Percentiles rank a stretch among this genome's conserved stretches.
phyloP scores from a whole-genome alignment of 345 rosid genomes.

The Chamaenerion angustifolium region DNA sequence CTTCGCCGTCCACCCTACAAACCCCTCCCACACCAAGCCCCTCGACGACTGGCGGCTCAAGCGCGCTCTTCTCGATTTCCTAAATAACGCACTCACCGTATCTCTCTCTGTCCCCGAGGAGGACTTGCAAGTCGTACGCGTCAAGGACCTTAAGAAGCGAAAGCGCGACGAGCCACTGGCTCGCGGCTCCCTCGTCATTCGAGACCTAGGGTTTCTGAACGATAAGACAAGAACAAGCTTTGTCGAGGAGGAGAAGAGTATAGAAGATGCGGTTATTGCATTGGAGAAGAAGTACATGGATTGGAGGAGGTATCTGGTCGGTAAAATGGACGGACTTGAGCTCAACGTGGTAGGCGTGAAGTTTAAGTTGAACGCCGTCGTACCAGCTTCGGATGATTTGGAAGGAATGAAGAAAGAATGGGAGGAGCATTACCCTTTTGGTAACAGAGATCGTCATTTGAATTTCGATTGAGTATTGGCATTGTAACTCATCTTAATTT shows the following conservation, averaged over 20 bases:
- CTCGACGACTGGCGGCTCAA: constrained; percentile 90
- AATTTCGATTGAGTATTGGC: neutral
- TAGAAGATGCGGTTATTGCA: constrained; percentile 26
- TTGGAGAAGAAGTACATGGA: constrained; percentile 60
- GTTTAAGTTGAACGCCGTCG: constrained; percentile 40
- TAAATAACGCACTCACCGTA: constrained; percentile 37
- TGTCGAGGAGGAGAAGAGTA: constrained; percentile 14
- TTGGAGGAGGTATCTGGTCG: constrained; percentile 56
- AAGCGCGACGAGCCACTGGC: constrained; percentile 83
- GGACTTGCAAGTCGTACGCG: constrained; percentile 46
- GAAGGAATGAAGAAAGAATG: constrained; percentile 61
- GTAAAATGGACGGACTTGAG: constrained; percentile 81
- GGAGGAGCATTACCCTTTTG: constrained; percentile 62
- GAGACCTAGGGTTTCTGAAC: constrained; percentile 67
- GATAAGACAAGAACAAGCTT: constrained; percentile 8
- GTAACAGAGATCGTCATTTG: constrained; percentile 26
- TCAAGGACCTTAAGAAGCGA: constrained; percentile 76
- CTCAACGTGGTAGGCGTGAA: constrained; percentile 64
- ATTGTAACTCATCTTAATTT: no score
- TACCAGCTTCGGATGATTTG: constrained; percentile 60
- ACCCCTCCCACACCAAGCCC: constrained; percentile 45
- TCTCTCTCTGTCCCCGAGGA: constrained; percentile 45
- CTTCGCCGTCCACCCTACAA: constrained; percentile 45
- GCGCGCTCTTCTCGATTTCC: constrained; percentile 54
- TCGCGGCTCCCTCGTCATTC: constrained; percentile 46